These are phyloP conservation scores for Nothophoma quercina DNA, from an alignment of 2,329 filamentous ascomycete genomes.

Conservation along the genomic window DNA sequence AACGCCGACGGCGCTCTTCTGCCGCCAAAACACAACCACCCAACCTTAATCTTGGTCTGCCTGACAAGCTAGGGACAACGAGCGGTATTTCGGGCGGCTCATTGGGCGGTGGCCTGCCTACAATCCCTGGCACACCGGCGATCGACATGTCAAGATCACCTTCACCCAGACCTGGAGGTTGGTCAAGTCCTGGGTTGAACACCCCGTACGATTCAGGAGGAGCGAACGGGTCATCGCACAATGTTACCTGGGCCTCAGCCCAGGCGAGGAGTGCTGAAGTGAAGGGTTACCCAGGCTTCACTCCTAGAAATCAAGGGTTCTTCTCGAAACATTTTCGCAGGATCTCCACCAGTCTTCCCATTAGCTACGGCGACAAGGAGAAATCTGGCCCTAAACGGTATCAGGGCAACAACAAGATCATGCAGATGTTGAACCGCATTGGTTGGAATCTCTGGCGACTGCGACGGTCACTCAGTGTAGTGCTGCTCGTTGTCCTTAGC, in stretches of 20 bases:
- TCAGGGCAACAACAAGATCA: slow-evolving; percentile 44
- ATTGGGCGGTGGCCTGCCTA: slow-evolving; percentile 44
- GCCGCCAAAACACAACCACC: slow-evolving; percentile 45
- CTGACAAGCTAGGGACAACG: slow-evolving; percentile 41
- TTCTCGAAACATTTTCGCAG: slow-evolving; percentile 84
- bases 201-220: slow-evolving; percentile 70
- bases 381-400: slow-evolving; percentile 68
- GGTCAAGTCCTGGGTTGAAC: slow-evolving; percentile 82
- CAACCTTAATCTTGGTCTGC: slow-evolving; percentile 39
- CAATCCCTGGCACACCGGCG: slow-evolving; percentile 49
- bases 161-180: slow-evolving; percentile 85
- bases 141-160: slow-evolving; percentile 82
- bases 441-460: slow-evolving; percentile 68
- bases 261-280: slow-evolving; percentile 78
- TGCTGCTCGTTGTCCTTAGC: slow-evolving; percentile 66
- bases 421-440: slow-evolving; percentile 47
- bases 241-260: slow-evolving; percentile 81
- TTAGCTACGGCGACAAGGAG: slow-evolving; percentile 76
- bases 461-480: slow-evolving; percentile 68
- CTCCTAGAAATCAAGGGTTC: slow-evolving; percentile 83
- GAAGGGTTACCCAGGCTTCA: slow-evolving; percentile 79
- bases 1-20: slow-evolving; percentile 52
- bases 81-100: slow-evolving; percentile 43
- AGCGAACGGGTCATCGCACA: slow-evolving; percentile 60
- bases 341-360: slow-evolving; percentile 80